A percentile compares a stretch with the other conserved stretches of the same genome.
These are phyloP conservation scores for Chamaenerion angustifolium DNA, from an alignment of 345 rosid genomes.

Conservation along the genomic window DNA sequence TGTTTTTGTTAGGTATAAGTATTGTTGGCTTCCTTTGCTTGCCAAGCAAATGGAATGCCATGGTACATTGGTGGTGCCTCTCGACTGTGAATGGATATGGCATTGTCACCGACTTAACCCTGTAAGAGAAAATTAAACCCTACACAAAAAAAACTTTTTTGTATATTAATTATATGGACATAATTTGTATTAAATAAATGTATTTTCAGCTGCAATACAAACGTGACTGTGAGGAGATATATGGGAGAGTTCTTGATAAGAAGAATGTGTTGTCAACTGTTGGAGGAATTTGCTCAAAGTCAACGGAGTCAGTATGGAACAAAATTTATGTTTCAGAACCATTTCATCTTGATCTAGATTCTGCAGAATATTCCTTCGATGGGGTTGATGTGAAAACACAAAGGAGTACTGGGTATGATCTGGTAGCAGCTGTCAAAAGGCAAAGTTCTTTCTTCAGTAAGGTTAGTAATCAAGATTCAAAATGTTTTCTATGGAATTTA, in stretches of 20 bases:
- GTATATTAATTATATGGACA: too few species aligned
- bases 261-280: conserved; percentile 43
- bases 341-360: conserved; percentile 26
- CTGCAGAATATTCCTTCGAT: too few species aligned
- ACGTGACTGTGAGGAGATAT: conserved; percentile 58
- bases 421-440: conserved; percentile 2
- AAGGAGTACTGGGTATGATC: not conserved
- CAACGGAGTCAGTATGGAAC: conserved; percentile 56
- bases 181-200: conserved; percentile 3
- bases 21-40: conserved; percentile 1
- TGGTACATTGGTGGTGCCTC: conserved; percentile 25
- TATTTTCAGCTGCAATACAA: conserved; percentile 52
- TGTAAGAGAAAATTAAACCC: conserved; percentile 2
- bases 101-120: conserved; percentile 34
- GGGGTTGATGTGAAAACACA: not conserved
- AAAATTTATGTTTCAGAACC: conserved; percentile 53
- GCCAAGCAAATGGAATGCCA: conserved; percentile 3
- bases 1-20: not conserved
- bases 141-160: too few species aligned
- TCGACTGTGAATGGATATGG: conserved; percentile 43
- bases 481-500: too few species aligned
- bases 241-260: conserved; percentile 47
- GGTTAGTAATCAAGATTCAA: not conserved
- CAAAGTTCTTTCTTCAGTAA: conserved; percentile 1
- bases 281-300: conserved; percentile 22